These are phyloP conservation scores for Aspergillus fischeri DNA, from an alignment of 2,329 filamentous ascomycete species.

Conservation along the genomic window DNA sequence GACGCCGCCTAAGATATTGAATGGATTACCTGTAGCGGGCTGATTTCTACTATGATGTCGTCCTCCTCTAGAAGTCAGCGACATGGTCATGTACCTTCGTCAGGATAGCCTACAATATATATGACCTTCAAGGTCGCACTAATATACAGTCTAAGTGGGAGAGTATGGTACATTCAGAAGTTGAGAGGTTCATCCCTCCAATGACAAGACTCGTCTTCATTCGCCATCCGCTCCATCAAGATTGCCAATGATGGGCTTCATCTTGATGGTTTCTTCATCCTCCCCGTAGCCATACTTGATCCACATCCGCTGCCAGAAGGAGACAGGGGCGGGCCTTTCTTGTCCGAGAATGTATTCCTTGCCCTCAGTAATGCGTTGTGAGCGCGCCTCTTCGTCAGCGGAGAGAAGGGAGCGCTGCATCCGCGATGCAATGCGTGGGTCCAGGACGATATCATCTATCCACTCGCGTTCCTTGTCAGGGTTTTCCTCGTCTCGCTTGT, in stretches of 20 bases:
- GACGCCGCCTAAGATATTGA: neutral
- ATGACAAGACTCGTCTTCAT: conserved; percentile 2
- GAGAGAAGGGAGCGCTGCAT: conserved; percentile 76
- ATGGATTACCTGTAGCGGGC: neutral
- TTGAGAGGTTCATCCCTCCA: neutral
- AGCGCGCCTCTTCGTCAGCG: conserved; percentile 65
- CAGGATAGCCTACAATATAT: neutral
- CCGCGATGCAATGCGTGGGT: conserved; percentile 67
- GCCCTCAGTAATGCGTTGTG: conserved; percentile 58
- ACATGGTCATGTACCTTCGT: neutral
- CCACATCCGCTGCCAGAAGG: conserved; percentile 39
- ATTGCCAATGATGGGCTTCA: conserved; percentile 40
- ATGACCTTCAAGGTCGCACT: neutral
- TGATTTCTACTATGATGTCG: neutral
- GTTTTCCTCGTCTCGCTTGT: conserved; percentile 50
- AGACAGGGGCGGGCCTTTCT: conserved; percentile 35
- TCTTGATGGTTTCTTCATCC: conserved; percentile 34
- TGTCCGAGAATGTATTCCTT: conserved; percentile 68
- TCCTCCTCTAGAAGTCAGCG: neutral
- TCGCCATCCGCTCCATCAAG: conserved; percentile 30
- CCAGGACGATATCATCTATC: conserved; percentile 69
- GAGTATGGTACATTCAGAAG: neutral
- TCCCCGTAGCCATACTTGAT: conserved; percentile 40
- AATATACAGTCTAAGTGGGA: neutral
- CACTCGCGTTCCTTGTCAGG: conserved; percentile 67